Conservation (phyloP, 352 stramenopile genomes). For the Phytophthora megakarya region DNA sequence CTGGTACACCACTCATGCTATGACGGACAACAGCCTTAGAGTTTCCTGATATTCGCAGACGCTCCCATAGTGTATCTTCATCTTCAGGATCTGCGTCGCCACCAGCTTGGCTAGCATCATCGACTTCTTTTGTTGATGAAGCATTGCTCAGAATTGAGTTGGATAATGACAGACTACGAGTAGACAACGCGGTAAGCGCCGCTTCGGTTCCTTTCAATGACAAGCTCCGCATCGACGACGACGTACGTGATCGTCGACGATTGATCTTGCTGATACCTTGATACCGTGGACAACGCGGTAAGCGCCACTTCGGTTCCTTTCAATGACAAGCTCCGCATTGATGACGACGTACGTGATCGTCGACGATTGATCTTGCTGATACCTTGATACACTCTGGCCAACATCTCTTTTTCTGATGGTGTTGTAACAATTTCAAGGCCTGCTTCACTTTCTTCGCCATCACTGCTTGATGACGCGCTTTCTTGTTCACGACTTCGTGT, state of each 20-base stretch:
- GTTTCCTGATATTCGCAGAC: constrained; percentile 37
- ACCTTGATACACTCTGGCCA: constrained; percentile 68
- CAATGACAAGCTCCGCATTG: constrained; percentile 54
- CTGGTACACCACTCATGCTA: constrained; percentile 63
- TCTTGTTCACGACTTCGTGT: constrained; percentile 27
- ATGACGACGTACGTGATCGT: constrained; percentile 67
- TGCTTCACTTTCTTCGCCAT: constrained; percentile 33
- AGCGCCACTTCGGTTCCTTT: constrained; percentile 40
- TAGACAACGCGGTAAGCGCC: constrained; percentile 38
- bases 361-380: constrained; percentile 78
- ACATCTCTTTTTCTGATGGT: constrained; percentile 71
- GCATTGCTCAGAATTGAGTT: constrained; percentile 60
- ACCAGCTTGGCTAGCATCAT: constrained; percentile 28
- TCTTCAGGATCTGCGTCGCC: constrained; percentile 36
- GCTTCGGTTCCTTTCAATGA: constrained; percentile 48
- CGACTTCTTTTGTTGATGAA: constrained; percentile 42
- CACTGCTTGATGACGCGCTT: constrained; percentile 28
- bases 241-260: constrained; percentile 67
- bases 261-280: constrained; percentile 79
- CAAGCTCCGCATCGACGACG: constrained; percentile 56
- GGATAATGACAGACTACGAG: constrained; percentile 57
- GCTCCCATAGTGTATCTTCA: constrained; percentile 48
- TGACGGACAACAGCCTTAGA: constrained; percentile 41
- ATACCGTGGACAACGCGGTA: too few relatives aligned
- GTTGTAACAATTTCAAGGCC: constrained; percentile 71